Evolutionary conservation across 345 rosid species (phyloP).

Genomic region (Limnanthes douglasii): DNA sequence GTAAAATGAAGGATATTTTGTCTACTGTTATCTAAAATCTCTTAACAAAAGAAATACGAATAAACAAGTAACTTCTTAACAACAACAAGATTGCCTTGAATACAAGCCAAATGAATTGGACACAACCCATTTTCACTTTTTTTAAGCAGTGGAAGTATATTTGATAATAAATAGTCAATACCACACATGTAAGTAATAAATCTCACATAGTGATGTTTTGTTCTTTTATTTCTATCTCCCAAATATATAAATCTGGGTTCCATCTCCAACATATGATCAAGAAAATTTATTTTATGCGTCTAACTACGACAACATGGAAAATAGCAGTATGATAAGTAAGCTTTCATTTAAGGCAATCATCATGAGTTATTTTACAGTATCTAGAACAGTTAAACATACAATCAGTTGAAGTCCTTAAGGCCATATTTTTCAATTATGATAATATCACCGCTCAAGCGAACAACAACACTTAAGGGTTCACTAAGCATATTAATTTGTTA

Average conservation of each 20-base stretch:
- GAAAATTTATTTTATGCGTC: too few species aligned
- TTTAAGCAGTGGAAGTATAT: conserved; percentile 3
- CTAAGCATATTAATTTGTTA: conserved; percentile 48
- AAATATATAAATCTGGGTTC: conserved; percentile 3
- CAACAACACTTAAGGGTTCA: too few species aligned
- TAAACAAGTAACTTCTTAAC: background rate
- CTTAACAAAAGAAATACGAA: background rate
- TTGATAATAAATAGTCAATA: conserved; percentile 3
- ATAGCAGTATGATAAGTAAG: conserved; percentile 7
- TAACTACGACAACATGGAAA: too few species aligned
- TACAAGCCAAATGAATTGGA: conserved; percentile 6
- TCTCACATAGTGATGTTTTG: conserved; percentile 6
- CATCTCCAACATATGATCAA: background rate
- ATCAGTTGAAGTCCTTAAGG: too few species aligned
- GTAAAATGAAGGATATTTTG: conserved; percentile 8
- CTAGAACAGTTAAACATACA: too few species aligned
- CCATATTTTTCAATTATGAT: too few species aligned
- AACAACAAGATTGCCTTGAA: background rate
- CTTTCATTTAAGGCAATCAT: conserved; percentile 8
- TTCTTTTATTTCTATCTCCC: conserved; percentile 9
- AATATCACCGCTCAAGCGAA: too few species aligned
- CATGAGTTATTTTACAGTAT: too few species aligned
- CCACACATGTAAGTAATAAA: conserved; percentile 1
- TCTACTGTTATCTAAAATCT: background rate
- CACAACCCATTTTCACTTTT: conserved; percentile 3